phyloP scores from a whole-genome alignment of 2,329 filamentous ascomycete genomes.

The Hirsutella minnesotensis region DNA sequence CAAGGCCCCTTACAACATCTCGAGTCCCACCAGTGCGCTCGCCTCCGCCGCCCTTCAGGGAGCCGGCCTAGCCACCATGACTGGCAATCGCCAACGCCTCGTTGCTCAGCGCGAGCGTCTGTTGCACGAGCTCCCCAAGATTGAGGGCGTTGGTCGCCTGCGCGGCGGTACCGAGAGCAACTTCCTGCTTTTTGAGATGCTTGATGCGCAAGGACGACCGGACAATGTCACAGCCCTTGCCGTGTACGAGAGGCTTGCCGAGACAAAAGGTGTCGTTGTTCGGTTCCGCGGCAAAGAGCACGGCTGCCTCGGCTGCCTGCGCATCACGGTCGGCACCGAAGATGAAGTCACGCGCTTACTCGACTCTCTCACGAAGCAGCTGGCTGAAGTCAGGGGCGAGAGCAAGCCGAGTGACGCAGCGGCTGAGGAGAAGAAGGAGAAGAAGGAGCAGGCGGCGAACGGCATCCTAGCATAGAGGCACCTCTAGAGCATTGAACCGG shows the following conservation, averaged over 20 bases:
- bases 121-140: conserved; percentile 56
- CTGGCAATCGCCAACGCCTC: conserved; percentile 54
- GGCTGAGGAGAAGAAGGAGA: not conserved
- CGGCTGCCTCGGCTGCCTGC: conserved; percentile 77
- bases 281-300: conserved; percentile 87
- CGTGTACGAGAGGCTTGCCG: conserved; percentile 76
- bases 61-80: conserved; percentile 63
- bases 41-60: conserved; percentile 60
- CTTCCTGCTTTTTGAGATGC: conserved; percentile 82
- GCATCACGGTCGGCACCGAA: conserved; percentile 88
- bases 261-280: conserved; percentile 81
- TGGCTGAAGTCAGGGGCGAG: conserved; percentile 30
- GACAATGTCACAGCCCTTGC: conserved; percentile 68
- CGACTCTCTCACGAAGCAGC: conserved; percentile 44
- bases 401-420: not conserved
- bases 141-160: conserved; percentile 70
- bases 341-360: conserved; percentile 73
- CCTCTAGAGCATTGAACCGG: no score
- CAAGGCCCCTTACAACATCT: conserved; percentile 94
- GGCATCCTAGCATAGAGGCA: not conserved
- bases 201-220: conserved; percentile 59
- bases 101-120: conserved; percentile 67
- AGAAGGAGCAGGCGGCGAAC: not conserved
- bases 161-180: conserved; percentile 74
- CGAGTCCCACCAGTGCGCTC: conserved; percentile 73